Evolutionary conservation across 345 rosid genomes (phyloP).

Genomic region (Brassica juncea): DNA sequence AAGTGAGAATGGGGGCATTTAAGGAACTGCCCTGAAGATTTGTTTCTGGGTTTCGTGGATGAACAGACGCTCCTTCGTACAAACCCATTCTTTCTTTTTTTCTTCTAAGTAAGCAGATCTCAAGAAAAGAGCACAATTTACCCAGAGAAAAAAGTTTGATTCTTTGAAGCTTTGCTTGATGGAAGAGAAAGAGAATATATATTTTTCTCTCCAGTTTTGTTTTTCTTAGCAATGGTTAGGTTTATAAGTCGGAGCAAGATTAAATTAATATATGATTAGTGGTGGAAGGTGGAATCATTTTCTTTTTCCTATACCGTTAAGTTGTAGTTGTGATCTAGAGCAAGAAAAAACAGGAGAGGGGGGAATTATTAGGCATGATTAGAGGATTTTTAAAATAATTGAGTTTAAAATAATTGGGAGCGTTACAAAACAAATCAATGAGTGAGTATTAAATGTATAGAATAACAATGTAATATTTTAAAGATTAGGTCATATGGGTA

Average conservation of each 20-base stretch:
- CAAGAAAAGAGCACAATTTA: conserved; percentile 6
- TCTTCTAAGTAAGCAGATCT: conserved; percentile 23
- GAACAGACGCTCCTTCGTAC: conserved; percentile 41
- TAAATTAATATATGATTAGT: conserved; percentile 30
- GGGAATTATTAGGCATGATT: conserved; percentile 30
- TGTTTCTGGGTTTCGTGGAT: conserved; percentile 35
- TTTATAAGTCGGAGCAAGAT: conserved; percentile 6
- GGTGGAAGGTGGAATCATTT: conserved; percentile 38
- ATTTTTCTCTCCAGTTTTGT: neutral
- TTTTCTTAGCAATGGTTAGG: neutral
- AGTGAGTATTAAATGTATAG: conserved; percentile 10
- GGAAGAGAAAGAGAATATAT: conserved; percentile 31
- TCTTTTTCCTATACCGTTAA: conserved; percentile 26
- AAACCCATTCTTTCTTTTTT: conserved; percentile 31
- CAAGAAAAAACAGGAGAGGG: conserved; percentile 29
- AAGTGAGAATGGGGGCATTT: conserved; percentile 26
- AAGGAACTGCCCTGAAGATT: neutral
- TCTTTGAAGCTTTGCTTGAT: conserved; percentile 40
- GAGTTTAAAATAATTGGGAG: conserved; percentile 32
- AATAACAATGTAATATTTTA: neutral
- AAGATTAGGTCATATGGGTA: conserved; percentile 33
- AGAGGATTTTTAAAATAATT: conserved; percentile 21
- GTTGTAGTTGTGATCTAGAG: conserved; percentile 39
- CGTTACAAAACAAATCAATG: conserved; percentile 29
- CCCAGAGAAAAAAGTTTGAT: conserved; percentile 23